Base-by-base conservation (phyloP, 345 rosid genomes). In the Mangifera indica region DNA sequence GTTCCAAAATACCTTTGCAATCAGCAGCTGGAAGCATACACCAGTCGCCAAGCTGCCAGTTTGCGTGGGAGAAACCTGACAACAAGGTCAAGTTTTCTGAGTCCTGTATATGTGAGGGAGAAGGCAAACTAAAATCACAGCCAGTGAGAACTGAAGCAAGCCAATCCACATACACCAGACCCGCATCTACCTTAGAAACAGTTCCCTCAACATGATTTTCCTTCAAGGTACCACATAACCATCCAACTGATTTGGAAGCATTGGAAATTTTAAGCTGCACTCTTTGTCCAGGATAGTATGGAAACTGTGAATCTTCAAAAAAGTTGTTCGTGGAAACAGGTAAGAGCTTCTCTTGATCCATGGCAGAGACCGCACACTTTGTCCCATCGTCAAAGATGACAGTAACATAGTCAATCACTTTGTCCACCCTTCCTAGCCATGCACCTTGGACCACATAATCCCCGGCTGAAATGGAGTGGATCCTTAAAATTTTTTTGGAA, bases 31-130 rank as follows among this genome's bases (percentile, higher is more conserved):
- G 82, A 80, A 90, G 89, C 66, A 85, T 73, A 61, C 98, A 95
- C 98, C 93, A 91, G 82, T 95, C 99, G 71, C 98, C 93, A 20
- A 88, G 84, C 80, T 91, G 98, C 99, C 99, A 95, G 75, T 63
- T 85, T 69, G 88, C 95, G 76, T 95, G 89, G 62, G 82, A 72
- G 74, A 88, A 89, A 63, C 84, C 85, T 8, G 88, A 83, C 79
- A 95, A 72, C 79, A 88, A 70, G 55, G 86, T 87, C 71, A 95
- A 71, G 74, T 73, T 81, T 76, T 84, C 81, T 17, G 87, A 84
- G 68, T 83, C 81, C 72, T 88, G 97, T 74, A 85, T 10, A 71
- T 69, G 59, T 21, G 74, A 78, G 60, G 97, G 98, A 57, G 83
- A 66, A 72, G 84, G 73, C 57, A 71, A 71, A 76, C 70, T 84